Percentiles rank a stretch among this genome's conserved stretches.
These are phyloP conservation scores for Malus sylvestris DNA, from an alignment of 306 rosid genomes.

Conservation along the genomic window DNA sequence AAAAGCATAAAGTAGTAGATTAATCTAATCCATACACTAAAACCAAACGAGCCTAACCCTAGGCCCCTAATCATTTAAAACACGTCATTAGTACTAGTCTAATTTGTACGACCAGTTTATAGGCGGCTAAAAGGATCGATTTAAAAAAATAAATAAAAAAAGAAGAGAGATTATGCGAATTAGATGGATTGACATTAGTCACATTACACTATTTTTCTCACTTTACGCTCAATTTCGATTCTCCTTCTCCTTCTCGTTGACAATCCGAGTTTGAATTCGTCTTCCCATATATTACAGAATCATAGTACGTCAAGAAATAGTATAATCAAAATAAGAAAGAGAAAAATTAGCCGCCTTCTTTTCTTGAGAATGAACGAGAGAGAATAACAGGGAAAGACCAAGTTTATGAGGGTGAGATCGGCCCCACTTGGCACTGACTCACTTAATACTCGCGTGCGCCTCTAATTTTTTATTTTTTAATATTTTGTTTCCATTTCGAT, in stretches of 20 bases:
- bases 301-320: neutral
- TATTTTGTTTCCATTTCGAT: neutral
- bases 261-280: neutral
- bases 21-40: neutral
- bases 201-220: no score
- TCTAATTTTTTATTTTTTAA: neutral
- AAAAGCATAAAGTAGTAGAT: neutral
- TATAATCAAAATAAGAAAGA: neutral
- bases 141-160: no score
- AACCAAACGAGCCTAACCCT: neutral
- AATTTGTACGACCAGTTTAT: no score
- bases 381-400: neutral
- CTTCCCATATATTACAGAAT: neutral
- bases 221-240: neutral
- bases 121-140: no score
- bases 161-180: fast-evolving
- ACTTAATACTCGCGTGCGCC: constrained; percentile 7
- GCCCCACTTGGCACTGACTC: constrained; percentile 2
- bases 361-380: neutral
- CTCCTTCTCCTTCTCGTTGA: neutral
- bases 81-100: no score
- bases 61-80: neutral
- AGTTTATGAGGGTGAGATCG: constrained; percentile 4
- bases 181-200: fast-evolving
- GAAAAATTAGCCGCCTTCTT: neutral